phyloP scores from a whole-genome alignment of 2,329 filamentous ascomycete species.

The Clonostachys sp. region DNA sequence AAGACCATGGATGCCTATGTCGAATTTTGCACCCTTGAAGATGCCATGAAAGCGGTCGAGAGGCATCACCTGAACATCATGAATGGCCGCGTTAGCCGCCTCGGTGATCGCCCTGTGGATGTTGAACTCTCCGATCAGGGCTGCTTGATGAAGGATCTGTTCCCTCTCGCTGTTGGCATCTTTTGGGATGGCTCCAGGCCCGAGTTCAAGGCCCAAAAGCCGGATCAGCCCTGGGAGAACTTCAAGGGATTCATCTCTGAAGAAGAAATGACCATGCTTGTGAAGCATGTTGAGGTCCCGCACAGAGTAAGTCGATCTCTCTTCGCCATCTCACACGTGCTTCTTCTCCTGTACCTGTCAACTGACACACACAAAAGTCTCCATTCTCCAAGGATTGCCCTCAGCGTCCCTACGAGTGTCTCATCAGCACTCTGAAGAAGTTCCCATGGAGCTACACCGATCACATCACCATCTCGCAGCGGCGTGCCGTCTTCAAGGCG shows the following conservation, averaged over 20 bases:
- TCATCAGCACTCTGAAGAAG: conserved; percentile 60
- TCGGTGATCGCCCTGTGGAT: conserved; percentile 54
- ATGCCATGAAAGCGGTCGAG: conserved; percentile 48
- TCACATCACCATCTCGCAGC: conserved; percentile 53
- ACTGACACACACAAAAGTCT: conserved; percentile 32
- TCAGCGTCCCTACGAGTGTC: conserved; percentile 60
- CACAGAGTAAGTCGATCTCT: conserved; percentile 45
- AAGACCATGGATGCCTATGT: conserved; percentile 60
- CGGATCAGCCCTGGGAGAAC: conserved; percentile 37
- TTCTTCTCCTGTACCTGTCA: background rate
- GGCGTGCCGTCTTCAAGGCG: conserved; percentile 45
- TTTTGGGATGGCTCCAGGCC: conserved; percentile 47
- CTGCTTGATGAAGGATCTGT: conserved; percentile 56
- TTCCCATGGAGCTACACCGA: conserved; percentile 58
- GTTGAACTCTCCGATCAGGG: conserved; percentile 52
- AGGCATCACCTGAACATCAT: conserved; percentile 33
- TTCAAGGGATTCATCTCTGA: conserved; percentile 57
- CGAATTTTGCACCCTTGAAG: conserved; percentile 47
- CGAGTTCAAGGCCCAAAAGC: conserved; percentile 22
- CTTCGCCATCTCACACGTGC: background rate
- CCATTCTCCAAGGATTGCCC: conserved; percentile 57
- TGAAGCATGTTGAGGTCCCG: conserved; percentile 58
- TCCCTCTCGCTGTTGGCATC: conserved; percentile 52
- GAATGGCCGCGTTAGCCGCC: conserved; percentile 36
- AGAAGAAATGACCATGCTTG: conserved; percentile 60